These are phyloP conservation scores for Saccharomyces hybrid DNA, from an alignment of 1,139 yeast genomes.

Conservation along the genomic window DNA sequence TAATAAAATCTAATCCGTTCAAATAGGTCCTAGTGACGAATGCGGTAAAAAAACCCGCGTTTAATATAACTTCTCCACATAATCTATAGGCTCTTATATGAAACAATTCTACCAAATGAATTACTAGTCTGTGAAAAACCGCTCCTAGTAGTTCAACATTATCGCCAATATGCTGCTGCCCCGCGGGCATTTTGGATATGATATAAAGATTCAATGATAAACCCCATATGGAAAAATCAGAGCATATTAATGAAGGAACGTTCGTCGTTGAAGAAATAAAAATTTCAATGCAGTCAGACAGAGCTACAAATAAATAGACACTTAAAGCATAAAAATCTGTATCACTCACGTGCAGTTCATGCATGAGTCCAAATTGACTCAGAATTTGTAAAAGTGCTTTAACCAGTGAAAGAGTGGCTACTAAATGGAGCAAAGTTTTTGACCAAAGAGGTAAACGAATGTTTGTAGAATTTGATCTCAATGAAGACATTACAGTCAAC, in stretches of 20 bases:
- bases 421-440: not conserved
- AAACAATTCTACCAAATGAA: not conserved
- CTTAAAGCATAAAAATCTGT: not conserved
- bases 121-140: not conserved
- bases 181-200: not conserved
- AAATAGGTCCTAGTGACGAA: not conserved
- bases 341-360: not conserved
- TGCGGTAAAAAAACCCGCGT: not conserved
- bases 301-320: not conserved
- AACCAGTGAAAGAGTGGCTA: not conserved
- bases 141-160: not conserved
- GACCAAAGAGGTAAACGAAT: not conserved
- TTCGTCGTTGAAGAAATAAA: not conserved
- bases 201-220: not conserved
- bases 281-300: not conserved
- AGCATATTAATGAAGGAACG: not conserved
- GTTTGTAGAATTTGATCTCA: not conserved
- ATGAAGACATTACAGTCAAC: not conserved
- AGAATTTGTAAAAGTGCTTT: not conserved
- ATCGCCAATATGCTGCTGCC: not conserved
- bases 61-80: not conserved
- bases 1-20: not conserved
- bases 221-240: not conserved
- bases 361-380: not conserved
- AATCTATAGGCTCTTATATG: not conserved